A percentile compares a stretch with the other conserved stretches of the same genome.
phyloP scores from a whole-genome alignment of 371 early-diverging fungal genomes.

The Thermomucor indicae-seudaticae region DNA sequence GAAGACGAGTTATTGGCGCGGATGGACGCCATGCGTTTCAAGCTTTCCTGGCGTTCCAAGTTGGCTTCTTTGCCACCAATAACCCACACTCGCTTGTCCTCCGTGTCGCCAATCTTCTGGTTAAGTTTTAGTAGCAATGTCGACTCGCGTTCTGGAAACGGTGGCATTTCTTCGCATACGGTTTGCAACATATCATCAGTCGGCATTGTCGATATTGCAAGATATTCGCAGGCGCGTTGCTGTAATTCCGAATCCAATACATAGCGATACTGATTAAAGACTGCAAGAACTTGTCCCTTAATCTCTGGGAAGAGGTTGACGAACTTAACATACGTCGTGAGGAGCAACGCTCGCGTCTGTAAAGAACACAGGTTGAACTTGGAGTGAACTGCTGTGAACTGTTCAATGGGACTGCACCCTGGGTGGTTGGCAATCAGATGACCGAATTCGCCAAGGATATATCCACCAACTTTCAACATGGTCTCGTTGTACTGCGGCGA shows the following conservation, averaged over 20 bases:
- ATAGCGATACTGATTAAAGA: slow-evolving; percentile 82
- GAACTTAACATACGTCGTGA: slow-evolving; percentile 93
- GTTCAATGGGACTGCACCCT: slow-evolving; percentile 84
- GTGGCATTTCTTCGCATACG: slow-evolving; percentile 97
- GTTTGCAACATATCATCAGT: slow-evolving; percentile 86
- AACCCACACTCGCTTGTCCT: slow-evolving; percentile 93
- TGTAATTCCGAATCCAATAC: slow-evolving; percentile 93
- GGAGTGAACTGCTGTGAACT: slow-evolving; percentile 88
- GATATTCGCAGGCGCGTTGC: slow-evolving; percentile 95
- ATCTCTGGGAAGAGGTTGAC: slow-evolving; percentile 96
- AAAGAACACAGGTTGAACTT: slow-evolving; percentile 81
- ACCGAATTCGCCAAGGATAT: slow-evolving; percentile 95
- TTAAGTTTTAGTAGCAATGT: slow-evolving; percentile 78
- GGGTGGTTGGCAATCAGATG: slow-evolving; percentile 87
- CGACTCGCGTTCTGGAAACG: slow-evolving; percentile 92
- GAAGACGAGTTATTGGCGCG: slow-evolving; percentile 26
- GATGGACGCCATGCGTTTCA: slow-evolving; percentile 42
- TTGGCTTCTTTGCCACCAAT: slow-evolving; percentile 91
- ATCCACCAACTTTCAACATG: slow-evolving; percentile 91
- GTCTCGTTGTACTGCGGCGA: slow-evolving; percentile 91
- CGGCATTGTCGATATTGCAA: slow-evolving; percentile 77
- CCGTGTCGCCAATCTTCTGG: slow-evolving; percentile 84
- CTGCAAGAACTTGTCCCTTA: slow-evolving; percentile 77
- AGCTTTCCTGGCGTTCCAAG: slow-evolving; percentile 38
- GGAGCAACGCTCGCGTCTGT: slow-evolving; percentile 76